Base-by-base conservation (phyloP, 2,329 filamentous ascomycete genomes). In the Arachnopeziza araneosa region DNA sequence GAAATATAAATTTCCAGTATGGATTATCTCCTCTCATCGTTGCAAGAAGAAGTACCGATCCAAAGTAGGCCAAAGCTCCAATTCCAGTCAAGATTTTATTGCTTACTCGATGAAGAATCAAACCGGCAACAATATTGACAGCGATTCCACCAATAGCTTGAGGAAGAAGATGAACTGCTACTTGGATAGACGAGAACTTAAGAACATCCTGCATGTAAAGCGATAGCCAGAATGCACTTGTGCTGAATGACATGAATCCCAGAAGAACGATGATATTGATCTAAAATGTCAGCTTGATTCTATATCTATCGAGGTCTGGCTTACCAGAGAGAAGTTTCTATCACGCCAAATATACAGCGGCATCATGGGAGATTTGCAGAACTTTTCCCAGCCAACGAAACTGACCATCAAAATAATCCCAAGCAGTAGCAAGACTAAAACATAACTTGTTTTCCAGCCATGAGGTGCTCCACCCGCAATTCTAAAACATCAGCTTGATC, bases 1-100 rank as follows among this genome's bases (percentile, higher is more conserved):
- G 84, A 53, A 89, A 89, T 10, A 81, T 80, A 64, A 86, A 85
- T 0, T 82, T 82, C 86, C 86, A 89, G 70, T 89, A 89, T 19
- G 76, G 79, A 60, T 79, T 79, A 9, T 80, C 76, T 1, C 77
- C 70, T 32, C 76, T 74, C 70, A 86, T 83, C 49, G 86, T 76
- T 0, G 83, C 81, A 30, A 85, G 76, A 4, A 89, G 76, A 1
- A 86, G 71, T 65, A 70, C 72, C 12, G 74, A 72, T 2, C 59
- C 73, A 1, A 77, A 63, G 64, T 77, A 79, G 24, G 75, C 69
- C 5, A 74, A 56, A 3, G 75, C 70, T 5, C 76, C 77, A n/a
- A 77, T 65, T 1, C 70, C 70, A 75, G 87, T 84, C 17, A 90
- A 75, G 0, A 84, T 62, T 61, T 83, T 87, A 71, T 89, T 89